Evolutionary conservation across 75 land plant genomes (phyloP).

Genomic region (Picea glauca): DNA sequence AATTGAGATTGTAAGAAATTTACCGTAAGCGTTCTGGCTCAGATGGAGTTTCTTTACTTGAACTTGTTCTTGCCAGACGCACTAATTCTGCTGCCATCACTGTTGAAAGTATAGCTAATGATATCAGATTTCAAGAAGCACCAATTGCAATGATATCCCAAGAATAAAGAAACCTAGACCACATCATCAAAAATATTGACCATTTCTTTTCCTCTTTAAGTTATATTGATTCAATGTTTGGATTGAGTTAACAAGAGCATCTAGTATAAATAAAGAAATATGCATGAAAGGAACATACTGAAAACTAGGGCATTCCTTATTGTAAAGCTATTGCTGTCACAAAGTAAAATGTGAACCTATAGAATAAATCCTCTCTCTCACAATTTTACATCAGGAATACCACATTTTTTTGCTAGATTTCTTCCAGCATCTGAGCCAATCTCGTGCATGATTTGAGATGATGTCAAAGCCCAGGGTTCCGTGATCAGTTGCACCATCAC

Average conservation of each 20-base stretch:
- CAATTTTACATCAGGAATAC: too few relatives aligned
- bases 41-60: conserved; percentile 21
- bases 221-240: neutral
- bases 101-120: conserved; percentile 26
- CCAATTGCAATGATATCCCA: neutral
- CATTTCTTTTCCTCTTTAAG: neutral
- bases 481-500: too few relatives aligned
- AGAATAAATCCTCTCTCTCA: neutral
- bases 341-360: neutral
- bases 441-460: too few relatives aligned
- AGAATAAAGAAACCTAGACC: neutral
- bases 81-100: conserved; percentile 99
- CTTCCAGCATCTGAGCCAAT: too few relatives aligned
- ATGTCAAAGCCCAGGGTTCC: too few relatives aligned
- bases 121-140: neutral
- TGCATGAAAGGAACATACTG: neutral
- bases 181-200: neutral
- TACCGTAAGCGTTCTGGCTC: conserved; percentile 69
- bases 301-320: too few relatives aligned
- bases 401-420: too few relatives aligned
- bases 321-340: too few relatives aligned
- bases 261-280: neutral
- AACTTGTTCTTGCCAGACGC: conserved; percentile 46
- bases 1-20: neutral
- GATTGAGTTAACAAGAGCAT: neutral